Percentiles rank a stretch among this genome's conserved stretches.
Conservation (phyloP, 176 grass and related monocot genomes). For the Oryza australiensis region DNA sequence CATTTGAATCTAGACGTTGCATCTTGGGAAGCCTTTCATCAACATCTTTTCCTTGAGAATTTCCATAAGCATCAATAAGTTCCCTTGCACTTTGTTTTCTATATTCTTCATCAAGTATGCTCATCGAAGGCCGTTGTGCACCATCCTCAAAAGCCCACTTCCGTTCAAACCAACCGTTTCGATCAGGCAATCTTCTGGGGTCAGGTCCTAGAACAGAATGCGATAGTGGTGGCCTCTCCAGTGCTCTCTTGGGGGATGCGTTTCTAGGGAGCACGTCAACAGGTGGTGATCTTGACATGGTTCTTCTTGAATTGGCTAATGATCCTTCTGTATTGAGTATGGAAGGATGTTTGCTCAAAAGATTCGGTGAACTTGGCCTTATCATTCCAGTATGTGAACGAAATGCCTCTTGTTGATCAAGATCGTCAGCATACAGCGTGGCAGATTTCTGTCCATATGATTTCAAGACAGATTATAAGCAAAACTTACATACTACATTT, state of each 20-base stretch:
- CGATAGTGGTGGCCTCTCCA: constrained; percentile 50
- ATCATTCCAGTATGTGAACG: constrained; percentile 21
- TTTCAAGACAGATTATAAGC: constrained; percentile 41
- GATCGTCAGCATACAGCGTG: constrained; percentile 48
- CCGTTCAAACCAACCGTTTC: constrained; percentile 47
- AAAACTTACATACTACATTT: constrained; percentile 10
- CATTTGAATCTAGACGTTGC: constrained; percentile 69
- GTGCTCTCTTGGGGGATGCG: constrained; percentile 45
- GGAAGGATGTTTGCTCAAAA: too few relatives aligned
- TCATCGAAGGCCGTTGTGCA: constrained; percentile 26
- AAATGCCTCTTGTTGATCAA: constrained; percentile 55
- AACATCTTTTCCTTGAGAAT: constrained; percentile 64
- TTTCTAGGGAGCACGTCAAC: constrained; percentile 47
- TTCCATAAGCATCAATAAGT: constrained; percentile 97
- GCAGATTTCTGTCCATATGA: constrained; percentile 49
- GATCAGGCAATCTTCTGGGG: constrained; percentile 47
- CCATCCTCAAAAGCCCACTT: constrained; percentile 44
- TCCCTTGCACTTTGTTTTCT: constrained; percentile 76
- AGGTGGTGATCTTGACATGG: constrained; percentile 68
- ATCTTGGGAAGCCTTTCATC: constrained; percentile 71
- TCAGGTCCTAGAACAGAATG: constrained; percentile 54
- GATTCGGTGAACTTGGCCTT: too few relatives aligned
- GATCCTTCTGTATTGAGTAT: not conserved
- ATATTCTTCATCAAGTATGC: constrained; percentile 66
- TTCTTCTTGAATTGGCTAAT: constrained; percentile 54